phyloP scores from a whole-genome alignment of 306 rosid species.

The Ochetophila trinervis region DNA sequence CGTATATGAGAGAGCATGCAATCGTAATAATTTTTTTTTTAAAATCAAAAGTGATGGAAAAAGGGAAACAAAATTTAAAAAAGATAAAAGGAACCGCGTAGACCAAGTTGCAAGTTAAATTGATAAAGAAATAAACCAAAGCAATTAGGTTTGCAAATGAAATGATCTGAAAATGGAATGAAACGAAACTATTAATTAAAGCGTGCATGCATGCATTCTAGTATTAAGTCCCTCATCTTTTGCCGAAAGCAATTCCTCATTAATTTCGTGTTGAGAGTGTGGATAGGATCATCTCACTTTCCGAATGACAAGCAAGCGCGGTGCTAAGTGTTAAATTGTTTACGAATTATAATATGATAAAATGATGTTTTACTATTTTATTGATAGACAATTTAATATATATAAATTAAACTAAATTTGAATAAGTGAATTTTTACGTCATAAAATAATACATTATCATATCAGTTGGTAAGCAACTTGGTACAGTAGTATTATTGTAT shows the following conservation, averaged over 20 bases:
- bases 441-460: too few species aligned
- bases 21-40: background rate
- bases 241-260: constrained; percentile 14
- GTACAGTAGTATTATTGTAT: too few species aligned
- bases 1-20: constrained; percentile 8
- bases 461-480: too few species aligned
- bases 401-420: too few species aligned
- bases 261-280: background rate
- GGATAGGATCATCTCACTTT: background rate
- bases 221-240: constrained; percentile 4
- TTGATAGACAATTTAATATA: too few species aligned
- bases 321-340: too few species aligned
- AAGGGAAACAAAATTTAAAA: background rate
- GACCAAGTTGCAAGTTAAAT: background rate
- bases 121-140: background rate
- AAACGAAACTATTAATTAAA: background rate
- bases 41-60: background rate
- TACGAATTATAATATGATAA: too few species aligned
- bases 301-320: background rate
- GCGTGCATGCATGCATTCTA: constrained; percentile 7
- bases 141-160: background rate
- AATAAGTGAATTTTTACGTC: too few species aligned
- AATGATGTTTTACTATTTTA: too few species aligned
- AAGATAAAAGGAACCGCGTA: too few species aligned
- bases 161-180: background rate